Conservation (phyloP, 306 rosid genomes). For the Calophaca sinica region DNA sequence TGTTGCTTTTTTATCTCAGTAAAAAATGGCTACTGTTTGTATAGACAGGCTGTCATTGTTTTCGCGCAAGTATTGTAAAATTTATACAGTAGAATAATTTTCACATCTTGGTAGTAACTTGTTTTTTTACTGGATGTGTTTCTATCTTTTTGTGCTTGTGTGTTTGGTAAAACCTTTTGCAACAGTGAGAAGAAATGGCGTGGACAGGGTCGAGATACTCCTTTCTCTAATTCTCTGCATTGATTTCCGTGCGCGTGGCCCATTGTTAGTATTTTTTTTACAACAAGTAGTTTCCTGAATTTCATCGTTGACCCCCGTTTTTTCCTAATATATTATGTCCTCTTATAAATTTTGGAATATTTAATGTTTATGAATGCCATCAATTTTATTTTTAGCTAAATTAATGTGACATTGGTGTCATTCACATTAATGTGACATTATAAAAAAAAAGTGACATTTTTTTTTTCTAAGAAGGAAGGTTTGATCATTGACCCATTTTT, state of each 20-base stretch:
- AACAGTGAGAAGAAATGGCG: background rate
- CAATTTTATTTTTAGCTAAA: background rate
- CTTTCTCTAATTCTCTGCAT: too few species aligned
- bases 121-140: too few species aligned
- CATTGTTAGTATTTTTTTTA: too few species aligned
- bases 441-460: background rate
- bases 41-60: too few species aligned
- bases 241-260: too few species aligned
- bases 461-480: constrained; percentile 10
- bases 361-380: background rate
- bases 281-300: background rate
- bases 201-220: too few species aligned
- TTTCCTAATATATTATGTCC: background rate
- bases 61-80: too few species aligned
- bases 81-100: too few species aligned
- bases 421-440: too few species aligned
- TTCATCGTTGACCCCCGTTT: background rate
- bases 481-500: constrained; percentile 15
- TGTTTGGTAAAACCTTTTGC: constrained; percentile 1
- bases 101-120: too few species aligned
- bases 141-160: too few species aligned
- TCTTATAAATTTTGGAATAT: background rate
- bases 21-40: background rate
- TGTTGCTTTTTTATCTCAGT: background rate
- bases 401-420: background rate